A percentile compares a stretch with the other conserved stretches of the same genome.
These are phyloP conservation scores for Fusarium hostae DNA, from an alignment of 2,329 filamentous ascomycete species.

Conservation along the genomic window DNA sequence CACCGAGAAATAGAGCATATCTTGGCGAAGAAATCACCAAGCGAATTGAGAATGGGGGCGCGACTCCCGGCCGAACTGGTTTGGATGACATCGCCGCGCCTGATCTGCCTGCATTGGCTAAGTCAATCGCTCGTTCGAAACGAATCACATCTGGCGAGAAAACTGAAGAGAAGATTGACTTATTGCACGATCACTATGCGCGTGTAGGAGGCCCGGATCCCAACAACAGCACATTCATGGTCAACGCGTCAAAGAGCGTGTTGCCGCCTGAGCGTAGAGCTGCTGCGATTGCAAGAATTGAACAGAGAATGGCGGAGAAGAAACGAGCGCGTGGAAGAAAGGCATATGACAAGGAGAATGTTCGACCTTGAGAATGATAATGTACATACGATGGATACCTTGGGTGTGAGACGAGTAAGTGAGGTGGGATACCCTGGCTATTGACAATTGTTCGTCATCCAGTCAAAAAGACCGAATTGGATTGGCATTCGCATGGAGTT, in stretches of 20 bases:
- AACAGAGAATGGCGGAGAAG: constrained; percentile 65
- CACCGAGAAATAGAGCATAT: constrained; percentile 53
- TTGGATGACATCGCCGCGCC: constrained; percentile 41
- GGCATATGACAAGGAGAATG: constrained; percentile 63
- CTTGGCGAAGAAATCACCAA: constrained; percentile 49
- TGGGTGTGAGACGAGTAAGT: constrained; percentile 10
- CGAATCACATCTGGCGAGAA: constrained; percentile 28
- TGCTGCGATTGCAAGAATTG: constrained; percentile 65
- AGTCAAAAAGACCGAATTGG: constrained; percentile 2
- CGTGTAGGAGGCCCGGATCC: constrained; percentile 55
- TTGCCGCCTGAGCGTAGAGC: constrained; percentile 63
- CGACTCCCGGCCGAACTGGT: constrained; percentile 36
- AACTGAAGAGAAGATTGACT: constrained; percentile 55
- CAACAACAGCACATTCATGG: constrained; percentile 48
- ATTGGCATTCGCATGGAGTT: constrained; percentile 43
- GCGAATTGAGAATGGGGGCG: constrained; percentile 46
- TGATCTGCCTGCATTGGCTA: constrained; percentile 45
- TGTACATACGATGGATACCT: constrained; percentile 16
- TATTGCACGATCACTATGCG: constrained; percentile 58
- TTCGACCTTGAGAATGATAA: constrained; percentile 50
- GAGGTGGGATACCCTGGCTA: constrained; percentile 32
- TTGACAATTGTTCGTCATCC: constrained; percentile 18
- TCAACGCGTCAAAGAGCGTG: constrained; percentile 55
- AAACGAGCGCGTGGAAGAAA: constrained; percentile 50
- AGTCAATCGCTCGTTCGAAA: constrained; percentile 36